Percentiles rank a stretch among this genome's conserved stretches.
Conservation (phyloP, 306 rosid species). For the Canavalia gladiata region DNA sequence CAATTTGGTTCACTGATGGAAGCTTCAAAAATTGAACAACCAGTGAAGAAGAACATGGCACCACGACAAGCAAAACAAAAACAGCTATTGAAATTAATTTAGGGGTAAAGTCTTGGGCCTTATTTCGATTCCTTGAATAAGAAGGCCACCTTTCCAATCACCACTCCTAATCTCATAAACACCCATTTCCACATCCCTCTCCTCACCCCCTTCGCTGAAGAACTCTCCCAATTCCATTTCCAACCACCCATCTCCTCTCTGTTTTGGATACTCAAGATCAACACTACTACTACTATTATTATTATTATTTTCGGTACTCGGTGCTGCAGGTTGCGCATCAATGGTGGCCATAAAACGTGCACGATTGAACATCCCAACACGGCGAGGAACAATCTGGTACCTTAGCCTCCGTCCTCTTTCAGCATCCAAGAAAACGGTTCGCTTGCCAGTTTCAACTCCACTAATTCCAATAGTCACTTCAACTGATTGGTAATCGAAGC, state of each 20-base stretch:
- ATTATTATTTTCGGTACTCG: neutral
- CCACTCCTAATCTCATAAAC: conserved; percentile 63
- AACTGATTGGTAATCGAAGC: conserved; percentile 65
- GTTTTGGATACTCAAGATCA: conserved; percentile 49
- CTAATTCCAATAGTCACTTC: conserved; percentile 58
- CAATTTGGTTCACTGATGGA: neutral
- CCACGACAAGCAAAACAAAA: neutral
- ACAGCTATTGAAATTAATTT: neutral
- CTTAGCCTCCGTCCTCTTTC: conserved; percentile 48
- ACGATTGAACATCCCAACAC: conserved; percentile 34
- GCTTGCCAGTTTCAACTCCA: conserved; percentile 46
- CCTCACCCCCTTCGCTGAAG: conserved; percentile 56
- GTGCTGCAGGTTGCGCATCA: neutral
- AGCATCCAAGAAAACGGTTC: conserved; percentile 59
- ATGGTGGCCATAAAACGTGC: neutral
- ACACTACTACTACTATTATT: neutral
- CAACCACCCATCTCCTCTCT: conserved; percentile 73
- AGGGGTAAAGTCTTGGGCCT: conserved; percentile 52
- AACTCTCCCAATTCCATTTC: conserved; percentile 83
- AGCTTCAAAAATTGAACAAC: conserved; percentile 12
- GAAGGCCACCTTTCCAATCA: conserved; percentile 79
- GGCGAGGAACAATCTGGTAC: conserved; percentile 55
- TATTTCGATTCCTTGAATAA: conserved; percentile 81
- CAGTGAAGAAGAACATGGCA: neutral
- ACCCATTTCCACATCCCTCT: conserved; percentile 66